Base-by-base conservation (phyloP, 129 eudicot genomes). In the Artemisia argyi region DNA sequence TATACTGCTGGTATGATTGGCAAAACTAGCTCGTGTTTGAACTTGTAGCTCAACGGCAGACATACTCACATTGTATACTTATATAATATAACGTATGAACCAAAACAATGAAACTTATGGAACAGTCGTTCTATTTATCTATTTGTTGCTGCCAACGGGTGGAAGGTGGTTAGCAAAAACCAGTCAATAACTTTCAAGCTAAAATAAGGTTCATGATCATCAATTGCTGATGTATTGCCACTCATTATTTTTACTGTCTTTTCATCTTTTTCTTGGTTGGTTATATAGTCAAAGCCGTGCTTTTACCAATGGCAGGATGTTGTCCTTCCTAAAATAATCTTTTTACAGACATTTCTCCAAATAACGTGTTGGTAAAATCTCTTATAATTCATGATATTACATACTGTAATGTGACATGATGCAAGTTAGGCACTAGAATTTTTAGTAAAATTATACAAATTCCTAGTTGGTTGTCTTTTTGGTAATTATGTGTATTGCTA, bases 221-320 rank as follows among this genome's bases (percentile, higher is more conserved):
- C 9, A 5, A 73, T 10, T 73, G 26, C 30, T 24, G 13, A 73
- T 73, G 28, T 8, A 53, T 24, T 72, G 49, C 50, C 11, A 72
- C 46, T 58, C 1, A n/a, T 47, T 39, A 46, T 24, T 63, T 28
- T 47, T n/a, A 14, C 3, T 16, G 50, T 68, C 28, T 30, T 69
- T 18, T 39, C 3, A 0, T 39, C 32, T 44, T 53, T 69, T 68
- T 14, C 61, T 35, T 56, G 53, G 51, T 11, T n/a, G 24, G 72
- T 24, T 26, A 22, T 53, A 39, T 60, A 46, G 51, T 61, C 19
- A 20, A 59, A 13, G 65, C 9, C 19, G 12, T 61, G 60, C 60
- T 61, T 73, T 73, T 52, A 73, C 62, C 69, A 73, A 73, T 7
- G 51, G 13, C 10, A 39, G 50, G 61, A 22, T 20, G 62, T 71